phyloP scores from a whole-genome alignment of 169 alveolate genomes.

The Plasmodium fragile region DNA sequence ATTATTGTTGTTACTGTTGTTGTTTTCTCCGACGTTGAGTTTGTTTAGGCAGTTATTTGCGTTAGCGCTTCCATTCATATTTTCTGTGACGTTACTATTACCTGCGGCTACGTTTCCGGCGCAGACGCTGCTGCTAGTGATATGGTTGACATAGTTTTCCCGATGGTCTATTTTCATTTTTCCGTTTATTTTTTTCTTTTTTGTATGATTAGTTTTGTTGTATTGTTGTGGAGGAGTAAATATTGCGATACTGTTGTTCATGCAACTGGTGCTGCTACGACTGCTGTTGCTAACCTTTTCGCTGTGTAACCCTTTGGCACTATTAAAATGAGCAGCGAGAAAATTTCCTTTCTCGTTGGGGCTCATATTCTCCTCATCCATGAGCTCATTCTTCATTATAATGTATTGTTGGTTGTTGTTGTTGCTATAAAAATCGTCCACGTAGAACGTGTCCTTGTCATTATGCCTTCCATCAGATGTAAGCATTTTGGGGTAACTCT shows the following conservation, averaged over 20 bases:
- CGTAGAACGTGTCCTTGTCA: not conserved
- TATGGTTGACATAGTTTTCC: not conserved
- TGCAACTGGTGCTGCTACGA: constrained; percentile 1
- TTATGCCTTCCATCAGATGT: not conserved
- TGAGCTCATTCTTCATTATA: not conserved
- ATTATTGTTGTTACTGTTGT: not conserved
- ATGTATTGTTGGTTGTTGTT: not conserved
- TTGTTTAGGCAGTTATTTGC: not conserved
- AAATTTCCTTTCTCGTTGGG: not conserved
- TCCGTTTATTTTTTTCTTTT: not conserved
- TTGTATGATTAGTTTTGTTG: not conserved
- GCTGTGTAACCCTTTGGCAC: not conserved
- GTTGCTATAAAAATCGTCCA: not conserved
- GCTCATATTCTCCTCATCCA: not conserved
- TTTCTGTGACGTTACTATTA: not conserved
- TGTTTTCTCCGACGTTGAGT: constrained; percentile 1
- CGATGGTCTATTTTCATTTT: not conserved
- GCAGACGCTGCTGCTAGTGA: not conserved
- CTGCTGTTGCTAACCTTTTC: constrained; percentile 9
- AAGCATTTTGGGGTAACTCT: not conserved
- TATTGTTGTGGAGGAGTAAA: not conserved
- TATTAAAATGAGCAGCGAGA: not conserved
- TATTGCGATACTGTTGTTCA: not conserved
- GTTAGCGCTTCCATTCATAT: not conserved
- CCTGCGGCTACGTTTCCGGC: not conserved